A percentile compares a stretch with the other conserved stretches of the same genome.
These are phyloP conservation scores for Phyllosticta citrichinensis DNA, from an alignment of 2,329 filamentous ascomycete species.

Conservation along the genomic window DNA sequence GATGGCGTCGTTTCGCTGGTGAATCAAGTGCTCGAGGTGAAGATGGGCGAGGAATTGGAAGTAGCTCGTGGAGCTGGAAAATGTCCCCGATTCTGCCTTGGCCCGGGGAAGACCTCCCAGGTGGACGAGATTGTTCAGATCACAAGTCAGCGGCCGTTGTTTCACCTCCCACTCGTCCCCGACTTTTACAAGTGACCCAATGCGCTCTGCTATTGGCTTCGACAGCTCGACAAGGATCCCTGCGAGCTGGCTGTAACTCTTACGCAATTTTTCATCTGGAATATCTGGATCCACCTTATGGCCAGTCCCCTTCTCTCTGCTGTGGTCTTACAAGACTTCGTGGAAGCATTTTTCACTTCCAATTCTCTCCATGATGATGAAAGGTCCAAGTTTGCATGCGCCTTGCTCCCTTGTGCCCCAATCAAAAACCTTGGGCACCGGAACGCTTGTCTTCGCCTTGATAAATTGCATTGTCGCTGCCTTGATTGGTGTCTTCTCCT, in stretches of 20 bases:
- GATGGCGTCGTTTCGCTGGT: conserved; percentile 31
- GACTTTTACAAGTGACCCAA: neutral
- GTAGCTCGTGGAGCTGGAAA: neutral
- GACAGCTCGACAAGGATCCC: neutral
- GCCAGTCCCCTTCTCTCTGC: neutral
- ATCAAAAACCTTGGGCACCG: neutral
- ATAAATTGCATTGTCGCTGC: neutral
- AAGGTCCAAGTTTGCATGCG: neutral
- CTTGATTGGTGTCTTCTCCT: neutral
- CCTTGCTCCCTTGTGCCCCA: neutral
- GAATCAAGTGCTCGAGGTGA: conserved; percentile 31
- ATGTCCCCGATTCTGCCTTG: neutral
- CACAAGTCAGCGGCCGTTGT: neutral
- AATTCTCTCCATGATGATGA: neutral
- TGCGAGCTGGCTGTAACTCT: neutral
- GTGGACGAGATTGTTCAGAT: neutral
- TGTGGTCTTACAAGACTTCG: neutral
- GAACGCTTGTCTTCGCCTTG: neutral
- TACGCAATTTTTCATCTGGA: neutral
- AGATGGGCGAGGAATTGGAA: conserved; percentile 25
- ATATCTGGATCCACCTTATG: neutral
- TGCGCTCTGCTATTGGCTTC: neutral
- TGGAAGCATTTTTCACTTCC: neutral
- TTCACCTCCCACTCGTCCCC: neutral
- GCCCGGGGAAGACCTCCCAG: neutral